Base-by-base conservation (phyloP, 352 stramenopile genomes). In the Globisporangium nunn region DNA sequence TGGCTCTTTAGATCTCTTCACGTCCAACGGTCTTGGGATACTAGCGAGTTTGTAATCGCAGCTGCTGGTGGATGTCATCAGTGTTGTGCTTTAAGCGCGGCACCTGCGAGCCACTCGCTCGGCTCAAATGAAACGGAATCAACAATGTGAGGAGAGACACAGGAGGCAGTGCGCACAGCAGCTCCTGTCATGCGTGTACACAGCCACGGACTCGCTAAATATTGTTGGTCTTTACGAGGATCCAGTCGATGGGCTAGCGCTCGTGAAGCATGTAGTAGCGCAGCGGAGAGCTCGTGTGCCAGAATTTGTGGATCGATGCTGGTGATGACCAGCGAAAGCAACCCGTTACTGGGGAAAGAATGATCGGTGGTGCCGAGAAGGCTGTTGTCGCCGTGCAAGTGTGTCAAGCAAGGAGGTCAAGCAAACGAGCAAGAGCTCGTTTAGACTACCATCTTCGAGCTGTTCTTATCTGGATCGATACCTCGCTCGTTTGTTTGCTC, bases 21-120 rank as follows among this genome's bases (percentile, higher is more conserved):
- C 0, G 28, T 18, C 45, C 45, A 50, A 14, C 6, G 45, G 15
- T 17, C 29, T 39, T 29, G n/a, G 15, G 59, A 46, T 37, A 48
- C 54, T 47, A 59, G 48, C 46, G 35, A 47, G 55, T 60, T 17
- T 40, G 35, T 43, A 49, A 54, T 29, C 10, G 39, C 23, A 23
- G 23, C 40, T 54, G 46, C 47, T 60, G 55, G 55, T 49, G 55
- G 55, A 33, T 60, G 17, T n/a, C 50, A 43, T 23, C 23, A 23
- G 23, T 23, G 23, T 23, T 23, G 4, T 28, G 30, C 6, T 6
- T n/a, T 4, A 5, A 29, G 17, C 5, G 8, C 8, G 6, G 43
- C 17, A 6, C 18, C 4, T 15, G n/a, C 3, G 17, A 48, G 43
- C 43, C n/a, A 48, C 43, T 48, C 8, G 43, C 14, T 8, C 1